Conservation (phyloP, 139 green algal species). For the Limnomonas spitsbergensis region DNA sequence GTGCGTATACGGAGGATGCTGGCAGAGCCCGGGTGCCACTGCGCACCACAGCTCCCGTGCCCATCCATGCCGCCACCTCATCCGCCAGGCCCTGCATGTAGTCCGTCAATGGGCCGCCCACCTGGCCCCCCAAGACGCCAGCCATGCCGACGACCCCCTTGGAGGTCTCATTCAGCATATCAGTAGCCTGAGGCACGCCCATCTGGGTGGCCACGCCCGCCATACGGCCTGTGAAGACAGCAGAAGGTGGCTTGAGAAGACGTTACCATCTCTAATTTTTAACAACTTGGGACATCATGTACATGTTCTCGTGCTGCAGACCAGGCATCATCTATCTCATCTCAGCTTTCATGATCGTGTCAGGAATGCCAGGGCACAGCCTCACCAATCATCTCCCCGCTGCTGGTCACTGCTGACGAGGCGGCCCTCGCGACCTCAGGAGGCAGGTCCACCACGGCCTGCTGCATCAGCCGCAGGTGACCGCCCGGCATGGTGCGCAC, state of each 20-base stretch:
- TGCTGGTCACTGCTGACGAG: constrained; percentile 45
- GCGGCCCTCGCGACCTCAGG: constrained; percentile 54
- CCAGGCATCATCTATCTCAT: too few species aligned
- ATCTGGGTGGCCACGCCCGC: constrained; percentile 45
- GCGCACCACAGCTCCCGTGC: not conserved
- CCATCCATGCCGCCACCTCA: constrained; percentile 46
- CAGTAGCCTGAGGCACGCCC: constrained; percentile 37
- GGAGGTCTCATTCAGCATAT: constrained; percentile 44
- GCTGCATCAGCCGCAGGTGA: constrained; percentile 78
- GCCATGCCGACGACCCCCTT: constrained; percentile 44
- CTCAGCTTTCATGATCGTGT: too few species aligned
- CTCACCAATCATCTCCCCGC: constrained; percentile 50
- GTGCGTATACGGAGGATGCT: constrained; percentile 1
- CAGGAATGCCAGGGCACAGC: too few species aligned
- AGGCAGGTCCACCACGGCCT: constrained; percentile 59
- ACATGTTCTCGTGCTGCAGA: too few species aligned
- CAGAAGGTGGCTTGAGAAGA: not conserved
- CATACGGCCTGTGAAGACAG: constrained; percentile 38
- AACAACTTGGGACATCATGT: too few species aligned
- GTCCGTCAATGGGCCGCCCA: constrained; percentile 43
- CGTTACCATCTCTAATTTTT: not conserved
- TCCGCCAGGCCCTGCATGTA: constrained; percentile 52
- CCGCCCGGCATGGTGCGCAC: constrained; percentile 74
- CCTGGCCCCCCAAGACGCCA: constrained; percentile 37
- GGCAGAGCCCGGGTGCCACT: not conserved